Evolutionary conservation across 768 basidiomycete species (phyloP).

Genomic region (Hydnomerulius pinastri): DNA sequence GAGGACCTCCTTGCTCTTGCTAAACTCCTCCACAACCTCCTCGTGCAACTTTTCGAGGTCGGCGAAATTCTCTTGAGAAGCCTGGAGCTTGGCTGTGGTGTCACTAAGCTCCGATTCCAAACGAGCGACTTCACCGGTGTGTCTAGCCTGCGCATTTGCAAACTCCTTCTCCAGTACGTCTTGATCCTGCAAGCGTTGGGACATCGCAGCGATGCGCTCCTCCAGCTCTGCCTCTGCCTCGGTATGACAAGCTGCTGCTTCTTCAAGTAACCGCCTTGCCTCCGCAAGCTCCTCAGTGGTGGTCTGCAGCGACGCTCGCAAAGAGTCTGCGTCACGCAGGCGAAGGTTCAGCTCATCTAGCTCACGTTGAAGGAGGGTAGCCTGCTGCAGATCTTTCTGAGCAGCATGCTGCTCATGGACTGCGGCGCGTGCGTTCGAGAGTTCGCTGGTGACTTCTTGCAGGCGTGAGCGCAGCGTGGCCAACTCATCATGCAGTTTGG

Average conservation of each 20-base stretch:
- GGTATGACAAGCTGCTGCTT: slow-evolving; percentile 36
- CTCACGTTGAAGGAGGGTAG: neutral
- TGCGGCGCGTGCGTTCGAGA: slow-evolving; percentile 1
- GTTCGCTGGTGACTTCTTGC: slow-evolving; percentile 3
- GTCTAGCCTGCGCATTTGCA: slow-evolving; percentile 3
- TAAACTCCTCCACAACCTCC: slow-evolving; percentile 26
- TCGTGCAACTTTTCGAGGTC: slow-evolving; percentile 29
- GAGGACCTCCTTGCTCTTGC: slow-evolving; percentile 28
- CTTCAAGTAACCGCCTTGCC: slow-evolving; percentile 34
- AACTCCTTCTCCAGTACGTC: slow-evolving; percentile 16
- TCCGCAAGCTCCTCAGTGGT: slow-evolving; percentile 37
- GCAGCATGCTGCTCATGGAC: slow-evolving; percentile 4
- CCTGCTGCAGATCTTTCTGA: neutral
- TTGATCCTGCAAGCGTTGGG: slow-evolving; percentile 13
- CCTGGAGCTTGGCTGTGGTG: slow-evolving; percentile 21
- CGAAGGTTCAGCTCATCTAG: slow-evolving; percentile 3
- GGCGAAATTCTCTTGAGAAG: slow-evolving; percentile 22
- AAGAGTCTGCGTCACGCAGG: slow-evolving; percentile 34
- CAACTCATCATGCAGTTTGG: slow-evolving; percentile 6
- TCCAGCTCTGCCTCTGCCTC: slow-evolving; percentile 32
- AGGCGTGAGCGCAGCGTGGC: neutral
- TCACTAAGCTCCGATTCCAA: slow-evolving; percentile 29
- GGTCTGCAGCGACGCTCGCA: slow-evolving; percentile 40
- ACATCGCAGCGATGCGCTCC: slow-evolving; percentile 29
- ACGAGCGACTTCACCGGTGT: slow-evolving; percentile 17